Percentiles rank a stretch among this genome's conserved stretches.
These are phyloP conservation scores for Zymoseptoria tritici DNA, from an alignment of 2,329 filamentous ascomycete species.

Conservation along the genomic window DNA sequence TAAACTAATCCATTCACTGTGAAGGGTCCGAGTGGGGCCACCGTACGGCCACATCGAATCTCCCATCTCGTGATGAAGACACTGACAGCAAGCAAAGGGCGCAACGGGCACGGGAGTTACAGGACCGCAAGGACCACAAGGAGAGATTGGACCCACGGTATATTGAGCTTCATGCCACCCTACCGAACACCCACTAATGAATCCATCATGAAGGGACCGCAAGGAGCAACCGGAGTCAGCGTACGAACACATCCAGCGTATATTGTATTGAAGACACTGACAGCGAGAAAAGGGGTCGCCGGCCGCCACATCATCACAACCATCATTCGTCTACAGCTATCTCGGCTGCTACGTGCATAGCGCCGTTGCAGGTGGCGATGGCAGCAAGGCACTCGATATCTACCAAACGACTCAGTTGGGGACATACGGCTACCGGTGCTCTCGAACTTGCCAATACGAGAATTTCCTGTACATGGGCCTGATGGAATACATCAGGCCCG, in stretches of 20 bases:
- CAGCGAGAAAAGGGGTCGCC: constrained; percentile 5
- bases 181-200: neutral
- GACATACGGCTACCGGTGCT: constrained; percentile 16
- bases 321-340: constrained; percentile 13
- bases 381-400: constrained; percentile 18
- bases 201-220: neutral
- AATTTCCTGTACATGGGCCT: too few species aligned
- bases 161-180: neutral
- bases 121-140: too few species aligned
- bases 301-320: constrained; percentile 2
- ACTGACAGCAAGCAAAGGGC: neutral
- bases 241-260: too few species aligned
- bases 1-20: neutral
- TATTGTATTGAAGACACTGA: neutral
- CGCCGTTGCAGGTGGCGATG: constrained; percentile 17
- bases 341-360: constrained; percentile 27
- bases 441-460: neutral
- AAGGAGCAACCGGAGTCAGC: neutral
- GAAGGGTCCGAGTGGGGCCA: neutral
- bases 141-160: constrained; percentile 1
- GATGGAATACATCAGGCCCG: too few species aligned
- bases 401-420: constrained; percentile 12
- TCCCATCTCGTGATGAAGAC: neutral
- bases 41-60: neutral
- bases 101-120: neutral